Evolutionary conservation across 1,284 basidiomycete genomes (phyloP).

Genomic region (Tilletia walkeri): DNA sequence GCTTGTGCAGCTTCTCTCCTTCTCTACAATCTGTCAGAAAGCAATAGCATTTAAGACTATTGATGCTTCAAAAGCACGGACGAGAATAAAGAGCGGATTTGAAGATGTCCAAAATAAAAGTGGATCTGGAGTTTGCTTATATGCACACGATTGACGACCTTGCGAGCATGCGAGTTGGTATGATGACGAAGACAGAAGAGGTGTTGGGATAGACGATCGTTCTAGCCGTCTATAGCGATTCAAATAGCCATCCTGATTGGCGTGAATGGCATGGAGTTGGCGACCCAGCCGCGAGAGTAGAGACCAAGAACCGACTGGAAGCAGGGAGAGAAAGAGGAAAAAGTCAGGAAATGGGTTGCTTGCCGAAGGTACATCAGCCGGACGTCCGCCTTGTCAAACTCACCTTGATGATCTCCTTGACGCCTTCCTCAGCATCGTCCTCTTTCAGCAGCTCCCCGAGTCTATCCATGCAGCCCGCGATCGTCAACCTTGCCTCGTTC

Average conservation of each 20-base stretch:
- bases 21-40: no score
- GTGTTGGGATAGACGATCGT: no score
- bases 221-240: background rate
- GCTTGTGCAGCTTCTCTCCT: background rate
- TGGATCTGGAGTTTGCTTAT: no score
- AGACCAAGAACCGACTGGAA: background rate
- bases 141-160: no score
- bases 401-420: constrained; percentile 16
- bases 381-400: background rate
- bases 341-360: background rate
- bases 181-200: no score
- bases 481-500: constrained; percentile 12
- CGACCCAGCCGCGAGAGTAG: background rate
- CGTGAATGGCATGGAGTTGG: background rate
- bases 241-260: background rate
- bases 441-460: constrained; percentile 7
- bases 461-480: constrained; percentile 1
- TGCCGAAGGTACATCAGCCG: background rate
- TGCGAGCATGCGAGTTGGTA: no score
- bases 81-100: no score
- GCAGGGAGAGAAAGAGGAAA: background rate
- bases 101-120: no score
- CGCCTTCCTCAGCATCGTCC: constrained; percentile 5
- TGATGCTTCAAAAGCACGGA: no score
- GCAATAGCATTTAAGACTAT: no score